phyloP scores from a whole-genome alignment of 31 red algal genomes.

The Odonthalia washingtoniensis region DNA sequence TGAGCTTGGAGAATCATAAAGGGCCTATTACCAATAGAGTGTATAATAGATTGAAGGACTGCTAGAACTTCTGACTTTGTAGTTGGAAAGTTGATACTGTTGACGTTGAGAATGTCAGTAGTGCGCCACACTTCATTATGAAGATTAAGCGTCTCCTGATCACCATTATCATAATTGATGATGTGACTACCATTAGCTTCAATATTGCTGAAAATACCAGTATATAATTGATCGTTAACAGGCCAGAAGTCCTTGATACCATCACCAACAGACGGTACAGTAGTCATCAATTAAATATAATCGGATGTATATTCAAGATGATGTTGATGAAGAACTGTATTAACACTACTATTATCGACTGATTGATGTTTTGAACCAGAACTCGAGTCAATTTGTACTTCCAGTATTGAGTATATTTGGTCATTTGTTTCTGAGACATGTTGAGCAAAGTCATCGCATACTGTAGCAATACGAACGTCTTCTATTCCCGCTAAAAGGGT shows the following conservation, averaged over 20 bases:
- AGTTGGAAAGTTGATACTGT: not conserved
- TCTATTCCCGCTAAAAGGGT: not conserved
- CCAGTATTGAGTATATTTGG: not conserved
- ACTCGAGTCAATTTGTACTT: not conserved
- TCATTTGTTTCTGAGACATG: not conserved
- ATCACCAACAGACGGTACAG: slow-evolving; percentile 22
- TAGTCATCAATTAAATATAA: not conserved
- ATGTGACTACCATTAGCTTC: not conserved
- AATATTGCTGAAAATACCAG: not conserved
- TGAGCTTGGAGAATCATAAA: slow-evolving; percentile 28
- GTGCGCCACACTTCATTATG: not conserved
- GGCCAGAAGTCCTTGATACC: slow-evolving; percentile 19
- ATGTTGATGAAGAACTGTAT: not conserved
- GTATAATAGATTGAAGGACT: not conserved
- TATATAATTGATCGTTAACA: slow-evolving; percentile 5
- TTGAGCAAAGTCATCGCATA: not conserved
- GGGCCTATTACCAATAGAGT: not conserved
- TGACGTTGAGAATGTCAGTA: not conserved
- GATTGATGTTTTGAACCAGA: not conserved
- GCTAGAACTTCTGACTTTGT: not conserved
- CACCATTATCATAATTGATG: slow-evolving; percentile 14
- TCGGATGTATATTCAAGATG: not conserved
- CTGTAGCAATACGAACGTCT: not conserved
- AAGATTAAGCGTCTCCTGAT: slow-evolving; percentile 5
- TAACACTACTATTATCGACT: not conserved